Percentiles rank a stretch among this genome's conserved stretches.
phyloP scores from a whole-genome alignment of 2,329 filamentous ascomycete genomes.

The Penicillium sp. region DNA sequence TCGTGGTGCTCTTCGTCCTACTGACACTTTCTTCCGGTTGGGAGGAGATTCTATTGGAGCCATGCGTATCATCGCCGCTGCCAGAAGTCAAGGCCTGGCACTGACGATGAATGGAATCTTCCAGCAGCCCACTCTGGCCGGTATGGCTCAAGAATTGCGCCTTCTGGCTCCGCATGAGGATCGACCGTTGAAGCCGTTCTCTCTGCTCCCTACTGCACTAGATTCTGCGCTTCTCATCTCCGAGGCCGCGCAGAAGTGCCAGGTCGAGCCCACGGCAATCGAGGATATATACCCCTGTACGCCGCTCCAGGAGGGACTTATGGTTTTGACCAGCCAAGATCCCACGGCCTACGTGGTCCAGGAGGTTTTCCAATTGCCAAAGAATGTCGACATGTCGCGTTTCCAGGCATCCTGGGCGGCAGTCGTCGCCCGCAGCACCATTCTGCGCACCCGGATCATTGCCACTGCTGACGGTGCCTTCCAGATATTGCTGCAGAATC shows the following conservation, averaged over 20 bases:
- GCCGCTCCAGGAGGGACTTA: not conserved
- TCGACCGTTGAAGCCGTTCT: not conserved
- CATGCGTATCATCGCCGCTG: not conserved
- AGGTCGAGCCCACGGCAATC: not conserved
- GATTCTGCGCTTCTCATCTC: not conserved
- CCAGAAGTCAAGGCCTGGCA: not conserved
- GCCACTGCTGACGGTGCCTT: not conserved
- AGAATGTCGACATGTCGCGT: not conserved
- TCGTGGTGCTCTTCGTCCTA: not conserved
- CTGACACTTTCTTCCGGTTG: not conserved
- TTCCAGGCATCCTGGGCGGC: not conserved
- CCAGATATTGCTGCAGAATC: not conserved
- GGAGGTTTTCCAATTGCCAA: not conserved
- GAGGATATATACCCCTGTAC: too few relatives aligned
- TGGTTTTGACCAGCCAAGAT: not conserved
- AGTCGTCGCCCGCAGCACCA: not conserved
- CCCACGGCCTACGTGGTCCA: not conserved
- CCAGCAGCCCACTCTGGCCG: not conserved
- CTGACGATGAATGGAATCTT: constrained; percentile 1
- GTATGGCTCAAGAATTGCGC: not conserved
- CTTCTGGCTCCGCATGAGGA: not conserved
- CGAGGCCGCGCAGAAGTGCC: not conserved
- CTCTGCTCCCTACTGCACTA: not conserved
- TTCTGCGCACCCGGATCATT: not conserved
- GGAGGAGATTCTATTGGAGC: too few relatives aligned